These are phyloP conservation scores for Paratrypanosoma confusum DNA, from an alignment of 208 protist species.

Conservation along the genomic window DNA sequence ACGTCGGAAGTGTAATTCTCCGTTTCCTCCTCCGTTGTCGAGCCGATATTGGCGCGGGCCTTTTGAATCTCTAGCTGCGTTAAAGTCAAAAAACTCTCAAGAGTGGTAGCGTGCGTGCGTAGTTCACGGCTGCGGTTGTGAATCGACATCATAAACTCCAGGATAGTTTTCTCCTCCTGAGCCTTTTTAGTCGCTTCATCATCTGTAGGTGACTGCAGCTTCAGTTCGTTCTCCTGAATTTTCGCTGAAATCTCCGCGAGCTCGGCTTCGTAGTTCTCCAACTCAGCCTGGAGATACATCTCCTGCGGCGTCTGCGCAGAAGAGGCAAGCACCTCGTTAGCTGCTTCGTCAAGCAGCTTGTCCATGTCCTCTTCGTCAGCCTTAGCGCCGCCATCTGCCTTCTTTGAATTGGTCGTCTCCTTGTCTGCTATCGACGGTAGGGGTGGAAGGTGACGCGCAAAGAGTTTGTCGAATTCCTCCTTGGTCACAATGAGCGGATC, in stretches of 20 bases:
- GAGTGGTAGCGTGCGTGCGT: conserved; percentile 37
- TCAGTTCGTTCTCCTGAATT: conserved; percentile 27
- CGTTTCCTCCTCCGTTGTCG: conserved; percentile 37
- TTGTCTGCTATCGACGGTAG: conserved; percentile 25
- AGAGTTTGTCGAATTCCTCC: conserved; percentile 55
- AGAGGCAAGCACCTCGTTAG: conserved; percentile 35
- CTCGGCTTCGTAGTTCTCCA: conserved; percentile 62
- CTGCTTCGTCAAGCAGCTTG: conserved; percentile 66
- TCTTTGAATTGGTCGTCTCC: conserved; percentile 1
- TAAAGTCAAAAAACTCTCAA: conserved; percentile 56
- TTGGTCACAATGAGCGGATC: conserved; percentile 35
- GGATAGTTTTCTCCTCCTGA: conserved; percentile 32
- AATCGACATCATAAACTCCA: conserved; percentile 63
- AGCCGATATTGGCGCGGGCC: conserved; percentile 66
- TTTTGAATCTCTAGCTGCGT: conserved; percentile 66
- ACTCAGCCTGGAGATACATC: conserved; percentile 60
- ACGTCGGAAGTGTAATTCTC: conserved; percentile 64
- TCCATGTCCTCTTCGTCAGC: conserved; percentile 54
- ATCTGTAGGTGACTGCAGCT: conserved; percentile 15
- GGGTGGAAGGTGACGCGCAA: conserved; percentile 43
- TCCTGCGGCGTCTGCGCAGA: conserved; percentile 15
- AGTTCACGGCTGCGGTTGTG: conserved; percentile 60
- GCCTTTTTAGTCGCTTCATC: conserved; percentile 22
- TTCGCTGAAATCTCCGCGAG: conserved; percentile 58
- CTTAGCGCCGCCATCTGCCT: background rate